phyloP scores from a whole-genome alignment of 73 alveolate genomes.

The Strombidium stylifer region DNA sequence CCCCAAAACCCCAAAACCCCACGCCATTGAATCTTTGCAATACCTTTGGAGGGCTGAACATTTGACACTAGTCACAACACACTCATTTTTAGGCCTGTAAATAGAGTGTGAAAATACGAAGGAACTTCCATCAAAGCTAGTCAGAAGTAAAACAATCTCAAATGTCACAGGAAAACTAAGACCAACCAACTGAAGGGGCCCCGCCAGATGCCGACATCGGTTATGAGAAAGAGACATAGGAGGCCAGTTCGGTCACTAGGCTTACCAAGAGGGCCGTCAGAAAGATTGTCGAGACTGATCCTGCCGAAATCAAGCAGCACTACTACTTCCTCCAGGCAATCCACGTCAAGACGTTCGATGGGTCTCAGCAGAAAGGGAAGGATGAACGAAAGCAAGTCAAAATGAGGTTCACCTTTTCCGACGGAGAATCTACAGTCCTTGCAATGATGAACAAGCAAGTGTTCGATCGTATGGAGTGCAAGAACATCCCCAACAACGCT shows the following conservation, averaged over 20 bases:
- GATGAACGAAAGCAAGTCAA: neutral
- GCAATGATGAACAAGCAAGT: neutral
- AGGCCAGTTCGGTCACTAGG: neutral
- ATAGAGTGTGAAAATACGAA: too few relatives aligned
- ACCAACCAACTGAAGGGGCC: too few relatives aligned
- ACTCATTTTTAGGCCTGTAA: too few relatives aligned
- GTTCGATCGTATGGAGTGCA: neutral
- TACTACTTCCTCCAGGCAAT: neutral
- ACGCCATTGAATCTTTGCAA: neutral
- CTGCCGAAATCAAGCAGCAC: neutral
- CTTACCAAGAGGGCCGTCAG: neutral
- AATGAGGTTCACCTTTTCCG: neutral
- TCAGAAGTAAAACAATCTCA: too few relatives aligned
- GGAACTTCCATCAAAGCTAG: too few relatives aligned
- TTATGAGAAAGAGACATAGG: too few relatives aligned
- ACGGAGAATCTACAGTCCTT: neutral
- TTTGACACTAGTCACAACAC: too few relatives aligned
- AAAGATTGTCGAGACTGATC: neutral
- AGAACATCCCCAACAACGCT: too few relatives aligned
- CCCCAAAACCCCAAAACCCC: slow-evolving; percentile 3
- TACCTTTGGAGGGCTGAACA: too few relatives aligned
- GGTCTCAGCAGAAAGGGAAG: neutral
- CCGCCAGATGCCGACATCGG: too few relatives aligned
- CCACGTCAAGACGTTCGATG: neutral
- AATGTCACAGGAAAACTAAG: too few relatives aligned